A percentile compares a stretch with the other conserved stretches of the same genome.
Evolutionary conservation across 73 alveolate species (phyloP).

Genomic region (Tetrahymena thermophila): DNA sequence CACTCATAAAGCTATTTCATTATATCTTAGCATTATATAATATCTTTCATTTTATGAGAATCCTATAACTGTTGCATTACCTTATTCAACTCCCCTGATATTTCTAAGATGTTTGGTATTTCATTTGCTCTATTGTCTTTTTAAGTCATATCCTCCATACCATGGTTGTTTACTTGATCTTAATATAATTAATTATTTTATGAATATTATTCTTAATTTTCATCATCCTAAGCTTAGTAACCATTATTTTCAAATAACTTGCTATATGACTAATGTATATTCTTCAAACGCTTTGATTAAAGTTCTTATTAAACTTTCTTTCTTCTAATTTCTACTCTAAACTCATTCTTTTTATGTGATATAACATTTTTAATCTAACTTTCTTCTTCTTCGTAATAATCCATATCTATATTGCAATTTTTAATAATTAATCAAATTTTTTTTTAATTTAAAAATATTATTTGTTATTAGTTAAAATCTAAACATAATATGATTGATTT

Average conservation of each 20-base stretch:
- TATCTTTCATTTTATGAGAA: not conserved
- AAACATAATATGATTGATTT: not conserved
- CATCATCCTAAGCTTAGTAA: not conserved
- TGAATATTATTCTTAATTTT: not conserved
- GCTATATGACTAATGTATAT: not conserved
- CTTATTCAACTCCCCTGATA: not conserved
- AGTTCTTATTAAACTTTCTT: not conserved
- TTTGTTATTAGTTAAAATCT: too few species aligned
- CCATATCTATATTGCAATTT: not conserved
- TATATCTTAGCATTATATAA: not conserved
- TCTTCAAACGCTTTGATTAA: not conserved
- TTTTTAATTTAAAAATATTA: too few species aligned
- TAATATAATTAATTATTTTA: too few species aligned
- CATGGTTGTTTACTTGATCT: not conserved
- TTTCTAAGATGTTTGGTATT: not conserved
- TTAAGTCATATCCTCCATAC: not conserved
- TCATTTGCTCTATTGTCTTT: not conserved
- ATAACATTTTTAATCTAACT: not conserved
- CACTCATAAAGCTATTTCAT: not conserved
- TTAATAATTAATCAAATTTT: not conserved
- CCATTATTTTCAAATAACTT: not conserved
- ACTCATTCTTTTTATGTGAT: not conserved
- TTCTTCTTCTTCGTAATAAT: not conserved
- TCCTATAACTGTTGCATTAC: not conserved
- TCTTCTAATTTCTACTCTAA: not conserved